Evolutionary conservation across 1,139 yeast genomes (phyloP).

Genomic region (Ogataea hybrid): DNA sequence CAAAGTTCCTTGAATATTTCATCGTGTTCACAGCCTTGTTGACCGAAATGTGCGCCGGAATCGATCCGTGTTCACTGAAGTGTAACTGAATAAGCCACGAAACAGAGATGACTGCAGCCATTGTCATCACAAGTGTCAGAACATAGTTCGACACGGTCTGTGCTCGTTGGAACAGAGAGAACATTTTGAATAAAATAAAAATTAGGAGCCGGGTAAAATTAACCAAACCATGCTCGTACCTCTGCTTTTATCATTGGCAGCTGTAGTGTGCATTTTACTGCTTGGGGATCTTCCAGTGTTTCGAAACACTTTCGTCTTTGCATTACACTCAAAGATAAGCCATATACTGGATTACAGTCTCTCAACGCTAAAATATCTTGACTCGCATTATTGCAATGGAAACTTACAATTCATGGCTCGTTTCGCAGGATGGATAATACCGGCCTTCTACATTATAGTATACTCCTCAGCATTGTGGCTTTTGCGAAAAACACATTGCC

Average conservation of each 20-base stretch:
- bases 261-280: conserved; percentile 33
- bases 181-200: conserved; percentile 33
- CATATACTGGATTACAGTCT: neutral
- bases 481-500: conserved; percentile 41
- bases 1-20: conserved; percentile 70
- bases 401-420: conserved; percentile 8
- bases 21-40: conserved; percentile 42
- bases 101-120: conserved; percentile 45
- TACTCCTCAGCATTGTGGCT: conserved; percentile 45
- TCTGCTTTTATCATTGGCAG: conserved; percentile 16
- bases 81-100: conserved; percentile 52
- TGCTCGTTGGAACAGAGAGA: conserved; percentile 42
- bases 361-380: neutral
- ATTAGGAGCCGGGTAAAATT: conserved; percentile 2
- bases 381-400: conserved; percentile 4
- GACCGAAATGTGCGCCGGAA: conserved; percentile 41
- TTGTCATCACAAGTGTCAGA: conserved; percentile 48
- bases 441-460: conserved; percentile 45
- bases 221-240: conserved; percentile 2
- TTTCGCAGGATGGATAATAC: conserved; percentile 44
- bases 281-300: conserved; percentile 57
- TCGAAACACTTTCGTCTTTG: conserved; percentile 30
- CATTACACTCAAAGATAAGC: neutral
- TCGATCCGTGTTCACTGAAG: conserved; percentile 41
- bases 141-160: conserved; percentile 59